Percentiles rank a stretch among this genome's conserved stretches.
phyloP scores from a whole-genome alignment of 345 rosid species.

The Lepidium didymum region DNA sequence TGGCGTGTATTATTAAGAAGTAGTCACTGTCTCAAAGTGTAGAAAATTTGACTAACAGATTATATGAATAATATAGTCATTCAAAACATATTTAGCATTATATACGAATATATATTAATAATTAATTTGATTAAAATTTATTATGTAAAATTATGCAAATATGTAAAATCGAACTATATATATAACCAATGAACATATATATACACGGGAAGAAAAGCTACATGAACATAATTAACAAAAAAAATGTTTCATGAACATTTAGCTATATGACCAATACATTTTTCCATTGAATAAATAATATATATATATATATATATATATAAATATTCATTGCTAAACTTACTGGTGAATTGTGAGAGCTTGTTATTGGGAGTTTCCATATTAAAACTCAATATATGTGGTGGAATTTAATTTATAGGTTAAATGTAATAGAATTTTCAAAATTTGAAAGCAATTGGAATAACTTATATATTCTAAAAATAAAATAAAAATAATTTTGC shows the following conservation, averaged over 20 bases:
- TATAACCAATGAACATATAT: too few relatives aligned
- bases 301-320: too few relatives aligned
- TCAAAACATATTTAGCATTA: neutral
- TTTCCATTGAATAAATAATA: too few relatives aligned
- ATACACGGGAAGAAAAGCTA: too few relatives aligned
- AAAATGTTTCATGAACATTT: too few relatives aligned
- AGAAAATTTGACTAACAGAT: neutral
- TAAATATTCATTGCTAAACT: neutral
- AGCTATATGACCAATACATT: too few relatives aligned
- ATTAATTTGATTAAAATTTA: too few relatives aligned
- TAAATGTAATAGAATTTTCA: neutral
- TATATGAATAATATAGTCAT: neutral
- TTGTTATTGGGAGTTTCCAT: neutral
- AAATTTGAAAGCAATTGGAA: neutral
- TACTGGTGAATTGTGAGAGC: neutral
- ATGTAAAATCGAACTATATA: too few relatives aligned
- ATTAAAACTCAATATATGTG: neutral
- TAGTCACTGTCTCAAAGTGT: neutral
- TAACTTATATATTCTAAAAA: neutral
- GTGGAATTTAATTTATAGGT: neutral
- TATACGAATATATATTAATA: too few relatives aligned
- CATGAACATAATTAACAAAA: too few relatives aligned
- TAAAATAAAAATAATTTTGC: too few relatives aligned
- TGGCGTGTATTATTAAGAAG: neutral
- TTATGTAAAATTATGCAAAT: too few relatives aligned